These are phyloP conservation scores for Aspergillus chevalieri DNA, from an alignment of 2,329 filamentous ascomycete species.

Conservation along the genomic window DNA sequence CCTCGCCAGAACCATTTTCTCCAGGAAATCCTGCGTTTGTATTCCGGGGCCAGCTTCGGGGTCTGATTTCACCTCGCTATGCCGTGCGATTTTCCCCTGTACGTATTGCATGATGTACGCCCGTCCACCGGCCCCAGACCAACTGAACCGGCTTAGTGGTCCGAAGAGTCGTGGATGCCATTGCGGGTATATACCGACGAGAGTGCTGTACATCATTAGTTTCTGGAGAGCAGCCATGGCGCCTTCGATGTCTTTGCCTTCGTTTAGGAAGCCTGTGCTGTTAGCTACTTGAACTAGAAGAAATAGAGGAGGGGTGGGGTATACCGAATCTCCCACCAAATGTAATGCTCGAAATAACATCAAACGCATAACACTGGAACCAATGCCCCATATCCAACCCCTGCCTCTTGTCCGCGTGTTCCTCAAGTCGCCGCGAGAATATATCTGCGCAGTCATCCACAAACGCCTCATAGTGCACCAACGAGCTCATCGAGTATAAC, in stretches of 20 bases:
- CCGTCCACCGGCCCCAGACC: slow-evolving; percentile 26
- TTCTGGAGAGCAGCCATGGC: slow-evolving; percentile 37
- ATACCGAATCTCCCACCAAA: slow-evolving; percentile 28
- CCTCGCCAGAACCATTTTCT: slow-evolving; percentile 38
- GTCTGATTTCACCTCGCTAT: slow-evolving; percentile 16
- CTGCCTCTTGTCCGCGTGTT: slow-evolving; percentile 26
- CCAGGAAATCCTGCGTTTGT: slow-evolving; percentile 34
- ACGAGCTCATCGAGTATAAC: slow-evolving; percentile 44
- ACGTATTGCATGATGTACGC: slow-evolving; percentile 29
- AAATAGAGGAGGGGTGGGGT: neutral
- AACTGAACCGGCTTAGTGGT: slow-evolving; percentile 21
- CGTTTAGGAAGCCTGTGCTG: slow-evolving; percentile 42
- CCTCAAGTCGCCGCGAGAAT: slow-evolving; percentile 32
- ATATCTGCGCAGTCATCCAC: slow-evolving; percentile 45
- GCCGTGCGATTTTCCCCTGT: slow-evolving; percentile 23
- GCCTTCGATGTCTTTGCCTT: slow-evolving; percentile 41
- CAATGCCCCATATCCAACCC: slow-evolving; percentile 36
- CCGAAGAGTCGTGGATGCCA: slow-evolving; percentile 33
- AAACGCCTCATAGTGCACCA: slow-evolving; percentile 46
- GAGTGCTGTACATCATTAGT: slow-evolving; percentile 31
- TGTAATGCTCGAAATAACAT: slow-evolving; percentile 48
- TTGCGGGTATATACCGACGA: slow-evolving; percentile 39
- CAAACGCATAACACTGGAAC: slow-evolving; percentile 32
- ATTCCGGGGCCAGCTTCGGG: slow-evolving; percentile 4
- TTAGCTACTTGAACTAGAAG: slow-evolving; percentile 15